phyloP scores from a whole-genome alignment of 768 basidiomycete genomes.

The Inosperma sp. region DNA sequence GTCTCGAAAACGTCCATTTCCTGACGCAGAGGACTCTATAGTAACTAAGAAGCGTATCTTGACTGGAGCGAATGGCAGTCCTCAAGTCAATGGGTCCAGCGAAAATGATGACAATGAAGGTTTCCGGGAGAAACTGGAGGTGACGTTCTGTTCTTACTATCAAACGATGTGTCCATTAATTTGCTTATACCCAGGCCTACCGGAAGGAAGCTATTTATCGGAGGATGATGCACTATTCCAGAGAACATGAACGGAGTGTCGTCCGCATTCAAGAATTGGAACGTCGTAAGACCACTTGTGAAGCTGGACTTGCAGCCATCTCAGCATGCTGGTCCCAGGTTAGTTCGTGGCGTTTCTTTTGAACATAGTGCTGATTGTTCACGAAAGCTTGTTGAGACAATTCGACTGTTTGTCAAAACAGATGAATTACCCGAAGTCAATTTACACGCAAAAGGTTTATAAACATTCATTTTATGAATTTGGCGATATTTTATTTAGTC shows the following conservation, averaged over 20 bases:
- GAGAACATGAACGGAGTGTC: slow-evolving; percentile 65
- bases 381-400: slow-evolving; percentile 70
- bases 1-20: slow-evolving; percentile 56
- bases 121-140: slow-evolving; percentile 62
- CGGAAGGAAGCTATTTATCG: slow-evolving; percentile 84
- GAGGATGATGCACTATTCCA: slow-evolving; percentile 77
- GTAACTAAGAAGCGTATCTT: slow-evolving; percentile 56
- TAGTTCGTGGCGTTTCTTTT: slow-evolving; percentile 9
- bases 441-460: slow-evolving; percentile 40
- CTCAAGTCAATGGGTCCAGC: slow-evolving; percentile 47
- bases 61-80: slow-evolving; percentile 46
- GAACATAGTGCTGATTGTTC: slow-evolving; percentile 2
- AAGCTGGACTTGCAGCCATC: slow-evolving; percentile 68
- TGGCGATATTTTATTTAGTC: neutral
- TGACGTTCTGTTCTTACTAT: slow-evolving; percentile 27
- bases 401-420: slow-evolving; percentile 52
- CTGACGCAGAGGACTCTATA: slow-evolving; percentile 45
- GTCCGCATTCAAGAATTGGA: slow-evolving; percentile 61
- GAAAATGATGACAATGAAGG: slow-evolving; percentile 44
- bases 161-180: slow-evolving; percentile 10
- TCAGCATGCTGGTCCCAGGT: slow-evolving; percentile 82
- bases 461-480: slow-evolving; percentile 6
- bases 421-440: slow-evolving; percentile 44
- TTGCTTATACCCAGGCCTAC: slow-evolving; percentile 51
- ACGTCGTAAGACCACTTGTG: slow-evolving; percentile 57